phyloP scores from a whole-genome alignment of 2,329 filamentous ascomycete species.

The Stenocarpella maydis region DNA sequence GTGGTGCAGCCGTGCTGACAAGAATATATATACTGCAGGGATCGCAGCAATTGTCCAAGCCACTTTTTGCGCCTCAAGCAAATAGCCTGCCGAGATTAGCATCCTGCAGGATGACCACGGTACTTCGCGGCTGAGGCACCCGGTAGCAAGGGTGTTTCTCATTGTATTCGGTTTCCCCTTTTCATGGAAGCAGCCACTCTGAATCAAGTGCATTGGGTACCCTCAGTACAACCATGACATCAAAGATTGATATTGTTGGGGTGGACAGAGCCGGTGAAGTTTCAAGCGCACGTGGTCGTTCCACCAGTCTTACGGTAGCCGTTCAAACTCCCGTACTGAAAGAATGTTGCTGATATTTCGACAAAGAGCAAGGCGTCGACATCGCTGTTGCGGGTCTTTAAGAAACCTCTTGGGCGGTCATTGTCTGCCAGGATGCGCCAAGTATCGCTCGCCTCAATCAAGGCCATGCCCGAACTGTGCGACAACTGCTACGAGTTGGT shows the following conservation, averaged over 20 bases:
- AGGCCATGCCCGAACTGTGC: neutral
- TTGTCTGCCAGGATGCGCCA: neutral
- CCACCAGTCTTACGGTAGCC: neutral
- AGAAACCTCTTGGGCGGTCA: neutral
- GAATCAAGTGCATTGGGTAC: neutral
- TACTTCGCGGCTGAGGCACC: neutral
- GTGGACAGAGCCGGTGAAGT: neutral
- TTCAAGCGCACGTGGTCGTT: neutral
- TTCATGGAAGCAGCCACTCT: neutral
- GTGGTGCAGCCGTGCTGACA: no score
- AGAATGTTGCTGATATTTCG: neutral
- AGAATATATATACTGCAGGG: no score
- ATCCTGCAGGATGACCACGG: neutral
- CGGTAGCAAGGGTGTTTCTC: neutral
- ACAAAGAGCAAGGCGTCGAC: neutral
- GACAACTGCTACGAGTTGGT: neutral
- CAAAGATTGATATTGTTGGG: neutral
- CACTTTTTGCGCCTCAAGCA: neutral
- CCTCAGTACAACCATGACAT: neutral
- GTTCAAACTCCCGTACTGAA: neutral
- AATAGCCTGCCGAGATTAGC: neutral
- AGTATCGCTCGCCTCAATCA: neutral
- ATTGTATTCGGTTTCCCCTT: neutral
- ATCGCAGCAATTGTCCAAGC: neutral
- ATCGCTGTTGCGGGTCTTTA: neutral